phyloP scores from a whole-genome alignment of 495 filamentous ascomycete species.

The Aspergillus carlsbadensis region DNA sequence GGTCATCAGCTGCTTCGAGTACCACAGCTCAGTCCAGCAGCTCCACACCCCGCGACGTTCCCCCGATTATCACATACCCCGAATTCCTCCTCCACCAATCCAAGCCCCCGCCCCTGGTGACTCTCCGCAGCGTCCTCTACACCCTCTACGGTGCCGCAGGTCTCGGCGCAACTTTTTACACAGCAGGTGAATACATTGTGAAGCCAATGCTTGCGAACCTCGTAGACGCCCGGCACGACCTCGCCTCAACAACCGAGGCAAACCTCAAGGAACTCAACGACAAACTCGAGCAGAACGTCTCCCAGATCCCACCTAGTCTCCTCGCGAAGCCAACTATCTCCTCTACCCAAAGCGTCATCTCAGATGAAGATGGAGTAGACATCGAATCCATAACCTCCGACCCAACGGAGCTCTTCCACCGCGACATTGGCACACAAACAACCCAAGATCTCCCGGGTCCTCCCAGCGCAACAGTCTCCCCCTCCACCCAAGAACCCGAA shows the following conservation, averaged over 20 bases:
- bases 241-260: slow-evolving; percentile 62
- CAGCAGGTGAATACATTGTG: slow-evolving; percentile 75
- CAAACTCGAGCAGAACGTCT: slow-evolving; percentile 70
- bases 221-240: slow-evolving; percentile 74
- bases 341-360: slow-evolving; percentile 29
- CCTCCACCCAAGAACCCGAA: slow-evolving; percentile 5
- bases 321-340: slow-evolving; percentile 22
- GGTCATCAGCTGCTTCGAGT: slow-evolving; percentile 9
- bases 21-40: slow-evolving; percentile 9
- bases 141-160: slow-evolving; percentile 75
- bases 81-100: slow-evolving; percentile 73
- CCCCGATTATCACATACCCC: slow-evolving; percentile 96
- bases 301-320: slow-evolving; percentile 54
- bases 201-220: slow-evolving; percentile 79
- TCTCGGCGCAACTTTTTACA: slow-evolving; percentile 72
- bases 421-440: slow-evolving; percentile 82
- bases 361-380: slow-evolving; percentile 23
- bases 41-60: slow-evolving; percentile 45
- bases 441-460: slow-evolving; percentile 29
- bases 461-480: slow-evolving; percentile 20
- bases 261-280: slow-evolving; percentile 70
- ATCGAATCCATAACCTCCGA: slow-evolving; percentile 53
- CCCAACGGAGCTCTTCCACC: slow-evolving; percentile 86
- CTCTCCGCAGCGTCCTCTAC: slow-evolving; percentile 68
- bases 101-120: slow-evolving; percentile 77